Conservation (phyloP, 2,329 filamentous ascomycete species). For the Cyphellophora europaea region DNA sequence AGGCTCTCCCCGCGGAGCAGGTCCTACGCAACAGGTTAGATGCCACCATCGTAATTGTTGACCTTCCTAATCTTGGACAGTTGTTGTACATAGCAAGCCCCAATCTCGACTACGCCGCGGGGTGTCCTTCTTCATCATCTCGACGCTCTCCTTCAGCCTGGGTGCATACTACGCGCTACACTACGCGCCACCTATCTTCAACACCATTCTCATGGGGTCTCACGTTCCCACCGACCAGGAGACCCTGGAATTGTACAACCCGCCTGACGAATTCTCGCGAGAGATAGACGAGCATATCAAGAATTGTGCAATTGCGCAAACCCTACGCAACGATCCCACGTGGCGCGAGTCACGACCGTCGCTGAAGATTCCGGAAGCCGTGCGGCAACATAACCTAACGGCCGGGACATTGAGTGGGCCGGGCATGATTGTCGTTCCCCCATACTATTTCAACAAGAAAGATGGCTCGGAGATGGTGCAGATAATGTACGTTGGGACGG, state of each 20-base stretch:
- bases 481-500: slow-evolving; percentile 66
- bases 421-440: slow-evolving; percentile 70
- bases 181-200: slow-evolving; percentile 16
- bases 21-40: neutral
- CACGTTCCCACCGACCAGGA: slow-evolving; percentile 57
- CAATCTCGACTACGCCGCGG: slow-evolving; percentile 14
- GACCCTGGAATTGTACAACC: slow-evolving; percentile 57
- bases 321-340: slow-evolving; percentile 56
- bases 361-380: slow-evolving; percentile 66
- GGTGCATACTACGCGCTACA: slow-evolving; percentile 15
- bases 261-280: slow-evolving; percentile 40
- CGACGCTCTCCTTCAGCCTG: slow-evolving; percentile 14
- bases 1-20: too few relatives aligned
- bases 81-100: slow-evolving; percentile 18
- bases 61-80: slow-evolving; percentile 5
- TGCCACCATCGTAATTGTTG: too few relatives aligned
- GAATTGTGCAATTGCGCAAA: slow-evolving; percentile 62
- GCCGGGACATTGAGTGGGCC: slow-evolving; percentile 68
- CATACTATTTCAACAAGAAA: slow-evolving; percentile 64
- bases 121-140: slow-evolving; percentile 16
- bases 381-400: slow-evolving; percentile 69
- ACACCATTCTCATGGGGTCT: slow-evolving; percentile 24
- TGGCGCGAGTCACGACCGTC: slow-evolving; percentile 75
- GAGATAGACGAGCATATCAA: slow-evolving; percentile 66
- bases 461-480: slow-evolving; percentile 61